Conservation (phyloP, 2,329 filamentous ascomycete genomes). For the Aspergillus alliaceus region DNA sequence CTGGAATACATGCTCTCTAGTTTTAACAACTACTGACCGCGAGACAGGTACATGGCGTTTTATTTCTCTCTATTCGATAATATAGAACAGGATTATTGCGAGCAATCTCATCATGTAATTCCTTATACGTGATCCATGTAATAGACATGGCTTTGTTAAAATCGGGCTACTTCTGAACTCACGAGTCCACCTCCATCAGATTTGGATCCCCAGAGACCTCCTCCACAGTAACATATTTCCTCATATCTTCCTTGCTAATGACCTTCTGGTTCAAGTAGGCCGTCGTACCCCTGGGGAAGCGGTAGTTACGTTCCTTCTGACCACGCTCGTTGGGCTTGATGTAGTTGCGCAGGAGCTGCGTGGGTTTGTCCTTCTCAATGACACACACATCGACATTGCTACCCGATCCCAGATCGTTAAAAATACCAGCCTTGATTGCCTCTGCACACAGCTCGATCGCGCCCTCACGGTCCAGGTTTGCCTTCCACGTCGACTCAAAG, state of each 20-base stretch:
- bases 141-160: slow-evolving; percentile 8
- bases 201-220: slow-evolving; percentile 73
- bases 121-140: slow-evolving; percentile 9
- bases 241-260: slow-evolving; percentile 89
- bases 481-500: slow-evolving; percentile 95
- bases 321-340: slow-evolving; percentile 89
- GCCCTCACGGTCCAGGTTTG: slow-evolving; percentile 70
- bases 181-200: slow-evolving; percentile 63
- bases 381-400: slow-evolving; percentile 97
- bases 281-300: slow-evolving; percentile 87
- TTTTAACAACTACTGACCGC: not conserved
- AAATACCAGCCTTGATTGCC: slow-evolving; percentile 94
- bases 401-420: slow-evolving; percentile 95
- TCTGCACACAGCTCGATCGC: slow-evolving; percentile 81
- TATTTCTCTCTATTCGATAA: not conserved
- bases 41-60: not conserved
- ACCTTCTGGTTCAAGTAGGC: slow-evolving; percentile 95
- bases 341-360: slow-evolving; percentile 80
- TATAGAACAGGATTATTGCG: not conserved
- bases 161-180: slow-evolving; percentile 12
- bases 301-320: slow-evolving; percentile 90
- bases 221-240: slow-evolving; percentile 89
- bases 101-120: slow-evolving; percentile 4
- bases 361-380: slow-evolving; percentile 94
- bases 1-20: not conserved